Evolutionary conservation across 148 eudicot species (phyloP).

Genomic region (Simmondsia chinensis): DNA sequence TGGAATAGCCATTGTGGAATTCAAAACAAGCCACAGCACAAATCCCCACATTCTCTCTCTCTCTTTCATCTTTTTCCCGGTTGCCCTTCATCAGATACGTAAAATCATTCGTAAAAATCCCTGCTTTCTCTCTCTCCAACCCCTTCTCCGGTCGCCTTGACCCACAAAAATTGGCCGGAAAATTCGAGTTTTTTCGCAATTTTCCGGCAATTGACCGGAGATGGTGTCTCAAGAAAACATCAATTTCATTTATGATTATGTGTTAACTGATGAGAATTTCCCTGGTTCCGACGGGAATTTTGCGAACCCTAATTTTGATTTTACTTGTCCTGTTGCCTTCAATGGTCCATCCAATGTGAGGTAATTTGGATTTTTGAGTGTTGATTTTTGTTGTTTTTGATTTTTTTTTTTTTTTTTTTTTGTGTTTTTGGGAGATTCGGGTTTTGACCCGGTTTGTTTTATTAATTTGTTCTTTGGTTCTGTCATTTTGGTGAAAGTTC

Average conservation of each 20-base stretch:
- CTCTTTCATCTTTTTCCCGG: neutral
- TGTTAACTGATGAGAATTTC: conserved; percentile 46
- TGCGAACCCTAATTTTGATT: conserved; percentile 32
- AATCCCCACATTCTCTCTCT: conserved; percentile 19
- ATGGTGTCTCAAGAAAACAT: conserved; percentile 64
- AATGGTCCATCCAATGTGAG: conserved; percentile 40
- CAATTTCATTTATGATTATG: conserved; percentile 60
- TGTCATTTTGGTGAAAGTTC: too few relatives aligned
- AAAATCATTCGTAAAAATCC: neutral
- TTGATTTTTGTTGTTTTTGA: conserved; percentile 2
- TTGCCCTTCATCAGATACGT: neutral
- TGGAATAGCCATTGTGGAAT: too few relatives aligned
- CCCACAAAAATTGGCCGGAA: too few relatives aligned
- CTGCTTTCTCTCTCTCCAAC: conserved; percentile 8
- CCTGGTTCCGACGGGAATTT: conserved; percentile 42
- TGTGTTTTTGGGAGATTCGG: neutral
- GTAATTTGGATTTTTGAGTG: conserved; percentile 21
- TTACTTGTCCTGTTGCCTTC: conserved; percentile 44
- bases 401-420: neutral
- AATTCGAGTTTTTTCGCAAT: conserved; percentile 1
- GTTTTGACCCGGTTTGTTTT: neutral
- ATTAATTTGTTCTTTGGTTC: neutral
- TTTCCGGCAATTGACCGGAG: conserved; percentile 16
- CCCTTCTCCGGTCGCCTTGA: too few relatives aligned
- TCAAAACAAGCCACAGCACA: too few relatives aligned